Evolutionary conservation across 2,329 filamentous ascomycete species (phyloP).

Genomic region (Venturia asperata): DNA sequence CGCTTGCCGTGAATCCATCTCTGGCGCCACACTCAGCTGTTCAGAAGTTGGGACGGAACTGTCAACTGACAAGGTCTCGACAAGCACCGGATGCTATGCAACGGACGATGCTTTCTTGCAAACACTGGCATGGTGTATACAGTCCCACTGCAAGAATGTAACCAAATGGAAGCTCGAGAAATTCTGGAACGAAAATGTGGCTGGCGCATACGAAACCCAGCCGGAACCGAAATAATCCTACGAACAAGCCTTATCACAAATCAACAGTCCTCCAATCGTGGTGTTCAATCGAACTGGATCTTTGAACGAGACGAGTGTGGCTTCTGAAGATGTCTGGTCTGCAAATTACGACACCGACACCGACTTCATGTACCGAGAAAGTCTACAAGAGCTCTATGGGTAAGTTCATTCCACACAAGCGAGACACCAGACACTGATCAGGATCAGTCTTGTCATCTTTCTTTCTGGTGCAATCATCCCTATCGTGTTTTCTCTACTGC

Average conservation of each 20-base stretch:
- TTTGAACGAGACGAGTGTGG: constrained; percentile 16
- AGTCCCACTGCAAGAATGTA: constrained; percentile 20
- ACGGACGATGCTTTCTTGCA: constrained; percentile 23
- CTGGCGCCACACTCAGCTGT: too few species aligned
- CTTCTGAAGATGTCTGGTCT: constrained; percentile 2
- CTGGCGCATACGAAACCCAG: constrained; percentile 3
- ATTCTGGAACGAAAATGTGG: constrained; percentile 15
- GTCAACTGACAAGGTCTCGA: too few species aligned
- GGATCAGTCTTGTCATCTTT: constrained; percentile 24
- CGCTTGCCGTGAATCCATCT: too few species aligned
- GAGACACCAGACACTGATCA: too few species aligned
- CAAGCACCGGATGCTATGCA: constrained; percentile 22
- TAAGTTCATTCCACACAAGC: too few species aligned
- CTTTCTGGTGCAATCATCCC: constrained; percentile 26
- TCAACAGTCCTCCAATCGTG: neutral
- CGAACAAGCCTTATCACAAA: constrained; percentile 4
- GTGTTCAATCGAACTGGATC: neutral
- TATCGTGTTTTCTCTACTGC: constrained; percentile 25
- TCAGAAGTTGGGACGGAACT: too few species aligned
- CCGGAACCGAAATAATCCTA: constrained; percentile 18
- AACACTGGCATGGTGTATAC: constrained; percentile 24
- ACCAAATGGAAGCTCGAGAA: constrained; percentile 22
- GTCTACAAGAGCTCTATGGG: too few species aligned
- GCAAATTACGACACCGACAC: constrained; percentile 14
- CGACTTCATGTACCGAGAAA: constrained; percentile 13